phyloP scores from a whole-genome alignment of 306 rosid species.

The Prunus armeniaca region DNA sequence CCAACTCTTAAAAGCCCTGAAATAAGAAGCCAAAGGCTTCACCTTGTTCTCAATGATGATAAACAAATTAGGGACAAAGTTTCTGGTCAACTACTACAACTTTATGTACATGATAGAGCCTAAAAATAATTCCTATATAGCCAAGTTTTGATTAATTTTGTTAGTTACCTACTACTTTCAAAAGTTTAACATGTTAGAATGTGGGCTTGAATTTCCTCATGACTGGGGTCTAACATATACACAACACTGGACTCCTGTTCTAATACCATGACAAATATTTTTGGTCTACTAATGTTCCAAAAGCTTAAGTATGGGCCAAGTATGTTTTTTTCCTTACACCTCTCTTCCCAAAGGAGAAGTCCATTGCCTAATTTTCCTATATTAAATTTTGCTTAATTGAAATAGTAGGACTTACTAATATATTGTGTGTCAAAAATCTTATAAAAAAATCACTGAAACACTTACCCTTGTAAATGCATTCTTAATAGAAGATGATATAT shows the following conservation, averaged over 20 bases:
- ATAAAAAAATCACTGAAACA: constrained; percentile 13
- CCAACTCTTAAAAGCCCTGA: no score
- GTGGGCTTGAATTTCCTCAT: not conserved
- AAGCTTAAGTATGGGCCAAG: not conserved
- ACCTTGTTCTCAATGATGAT: no score
- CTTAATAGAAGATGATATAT: constrained; percentile 72
- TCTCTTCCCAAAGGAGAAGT: not conserved
- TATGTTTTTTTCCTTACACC: not conserved
- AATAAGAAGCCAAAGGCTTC: no score
- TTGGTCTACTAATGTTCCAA: not conserved
- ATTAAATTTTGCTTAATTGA: constrained; percentile 5
- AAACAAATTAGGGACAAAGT: no score
- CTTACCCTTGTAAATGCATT: constrained; percentile 87
- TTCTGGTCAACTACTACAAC: not conserved
- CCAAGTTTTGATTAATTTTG: not conserved
- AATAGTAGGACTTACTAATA: constrained; percentile 4
- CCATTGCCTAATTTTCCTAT: not conserved
- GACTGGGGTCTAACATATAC: not conserved
- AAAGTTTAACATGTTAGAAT: not conserved
- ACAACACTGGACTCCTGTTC: not conserved
- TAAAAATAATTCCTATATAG: not conserved
- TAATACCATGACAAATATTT: not conserved
- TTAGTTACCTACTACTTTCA: not conserved
- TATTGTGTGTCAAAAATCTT: constrained; percentile 15
- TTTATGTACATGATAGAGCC: not conserved